Conservation (phyloP, 1,139 yeast species). For the Blastobotrys capitulatus region DNA sequence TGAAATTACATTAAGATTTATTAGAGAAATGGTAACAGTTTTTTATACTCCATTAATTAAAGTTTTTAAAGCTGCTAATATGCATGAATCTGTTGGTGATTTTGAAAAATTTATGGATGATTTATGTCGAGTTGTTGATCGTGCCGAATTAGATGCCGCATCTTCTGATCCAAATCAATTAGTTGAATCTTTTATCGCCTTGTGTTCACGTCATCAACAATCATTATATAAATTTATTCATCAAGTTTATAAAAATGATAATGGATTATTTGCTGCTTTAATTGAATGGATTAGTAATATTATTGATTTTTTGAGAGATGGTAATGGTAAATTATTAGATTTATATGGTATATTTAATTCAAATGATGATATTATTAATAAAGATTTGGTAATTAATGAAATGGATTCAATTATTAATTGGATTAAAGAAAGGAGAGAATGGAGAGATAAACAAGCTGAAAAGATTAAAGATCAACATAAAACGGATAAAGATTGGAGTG, state of each 20-base stretch:
- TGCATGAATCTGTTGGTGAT: slow-evolving; percentile 69
- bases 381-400: slow-evolving; percentile 39
- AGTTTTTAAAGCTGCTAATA: slow-evolving; percentile 68
- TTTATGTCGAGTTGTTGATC: slow-evolving; percentile 47
- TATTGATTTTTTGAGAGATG: slow-evolving; percentile 54
- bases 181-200: slow-evolving; percentile 58
- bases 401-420: slow-evolving; percentile 42
- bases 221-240: slow-evolving; percentile 70
- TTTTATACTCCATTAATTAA: slow-evolving; percentile 81
- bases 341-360: slow-evolving; percentile 33
- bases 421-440: slow-evolving; percentile 40
- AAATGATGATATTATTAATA: slow-evolving; percentile 38
- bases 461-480: slow-evolving; percentile 1
- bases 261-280: slow-evolving; percentile 62
- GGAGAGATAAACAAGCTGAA: slow-evolving; percentile 26
- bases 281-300: slow-evolving; percentile 65
- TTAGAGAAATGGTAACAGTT: slow-evolving; percentile 67
- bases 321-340: slow-evolving; percentile 36
- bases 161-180: slow-evolving; percentile 45
- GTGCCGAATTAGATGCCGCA: slow-evolving; percentile 45
- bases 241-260: slow-evolving; percentile 65
- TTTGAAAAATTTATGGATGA: slow-evolving; percentile 72
- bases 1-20: slow-evolving; percentile 64
- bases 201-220: slow-evolving; percentile 66
- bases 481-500: slow-evolving; percentile 16